Evolutionary conservation across 2,329 filamentous ascomycete species (phyloP), one percentile per base, ranked within the genome.

Genomic region (Rosellinia necatrix): DNA sequence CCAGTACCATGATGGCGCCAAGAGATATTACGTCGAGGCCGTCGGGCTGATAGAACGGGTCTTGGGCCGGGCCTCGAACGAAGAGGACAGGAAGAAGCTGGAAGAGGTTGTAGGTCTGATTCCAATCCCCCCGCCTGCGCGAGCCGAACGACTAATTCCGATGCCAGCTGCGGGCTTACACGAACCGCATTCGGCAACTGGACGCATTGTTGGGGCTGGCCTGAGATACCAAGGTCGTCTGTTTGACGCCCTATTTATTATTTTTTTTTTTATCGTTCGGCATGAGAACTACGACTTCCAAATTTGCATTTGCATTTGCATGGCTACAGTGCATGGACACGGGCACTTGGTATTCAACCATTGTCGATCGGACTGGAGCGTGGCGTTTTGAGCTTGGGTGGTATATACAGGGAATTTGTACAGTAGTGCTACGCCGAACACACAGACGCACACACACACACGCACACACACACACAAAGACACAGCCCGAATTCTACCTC

Each of bases 351-450:
- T 35, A 42, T 52, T 30, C 24, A 27, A 22, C 44, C 43, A 49
- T 37, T n/a, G n/a, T n/a, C n/a, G 34, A 25, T 25, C 15, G n/a
- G 19, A n/a, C 21, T 22, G 12, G 22, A 38, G 48, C 21, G 30
- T 46, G 56, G 40, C 22, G 38, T 55, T 4, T 34, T 34, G 30
- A 4, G 38, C 30, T 53, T 58, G 53, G 48, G 37, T 54, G 52
- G 40, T 63, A 56, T 56, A 50, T 35, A 58, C 49, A 46, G 53
- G 46, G 41, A 29, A 59, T 61, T 64, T 63, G 49, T 68, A 69
- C 66, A 68, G 41, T 66, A 61, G 53, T 65, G 60, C 59, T 67
- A 66, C 61, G 65, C 52, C 44, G 42, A 64, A 63, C 37, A 59
- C 35, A 40, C 34, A 49, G 15, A 34, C n/a, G n/a, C n/a, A 15